These are phyloP conservation scores for Tetracladium setigerum DNA, from an alignment of 495 filamentous ascomycete genomes.

Conservation along the genomic window DNA sequence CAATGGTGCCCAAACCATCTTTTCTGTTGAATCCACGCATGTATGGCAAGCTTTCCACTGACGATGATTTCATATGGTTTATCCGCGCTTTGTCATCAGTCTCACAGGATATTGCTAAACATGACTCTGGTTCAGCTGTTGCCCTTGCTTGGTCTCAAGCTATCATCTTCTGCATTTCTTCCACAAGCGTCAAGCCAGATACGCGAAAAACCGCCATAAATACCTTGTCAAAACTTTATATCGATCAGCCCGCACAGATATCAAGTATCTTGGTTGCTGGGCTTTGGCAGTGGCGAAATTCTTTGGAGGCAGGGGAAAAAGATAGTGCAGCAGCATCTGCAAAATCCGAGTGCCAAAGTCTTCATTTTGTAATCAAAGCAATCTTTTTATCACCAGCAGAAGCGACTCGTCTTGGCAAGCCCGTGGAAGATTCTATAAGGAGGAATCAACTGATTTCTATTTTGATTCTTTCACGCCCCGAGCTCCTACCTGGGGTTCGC, in stretches of 20 bases:
- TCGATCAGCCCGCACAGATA: constrained; percentile 42
- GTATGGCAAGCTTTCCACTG: constrained; percentile 64
- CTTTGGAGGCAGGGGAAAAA: constrained; percentile 58
- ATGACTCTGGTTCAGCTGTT: constrained; percentile 26
- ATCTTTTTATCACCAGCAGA: constrained; percentile 52
- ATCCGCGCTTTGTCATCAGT: constrained; percentile 60
- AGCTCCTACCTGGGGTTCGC: constrained; percentile 64
- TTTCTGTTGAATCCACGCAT: constrained; percentile 78
- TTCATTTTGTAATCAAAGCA: constrained; percentile 59
- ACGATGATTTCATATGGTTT: constrained; percentile 73
- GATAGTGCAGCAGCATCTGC: constrained; percentile 65
- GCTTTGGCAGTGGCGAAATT: constrained; percentile 76
- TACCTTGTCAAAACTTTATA: constrained; percentile 52
- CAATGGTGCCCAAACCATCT: constrained; percentile 64
- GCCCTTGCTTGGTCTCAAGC: constrained; percentile 66
- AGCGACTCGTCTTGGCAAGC: constrained; percentile 27
- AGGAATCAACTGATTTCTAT: constrained; percentile 63
- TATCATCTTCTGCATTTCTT: constrained; percentile 70
- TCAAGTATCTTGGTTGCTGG: constrained; percentile 55
- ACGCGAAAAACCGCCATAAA: constrained; percentile 51
- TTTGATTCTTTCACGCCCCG: constrained; percentile 67
- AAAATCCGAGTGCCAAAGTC: constrained; percentile 52
- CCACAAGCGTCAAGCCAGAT: constrained; percentile 43
- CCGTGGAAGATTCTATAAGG: constrained; percentile 33
- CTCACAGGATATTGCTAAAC: constrained; percentile 34